A percentile compares a stretch with the other conserved stretches of the same genome.
Conservation (phyloP, 2,329 filamentous ascomycete genomes). For the Aurifilum marmelostoma region DNA sequence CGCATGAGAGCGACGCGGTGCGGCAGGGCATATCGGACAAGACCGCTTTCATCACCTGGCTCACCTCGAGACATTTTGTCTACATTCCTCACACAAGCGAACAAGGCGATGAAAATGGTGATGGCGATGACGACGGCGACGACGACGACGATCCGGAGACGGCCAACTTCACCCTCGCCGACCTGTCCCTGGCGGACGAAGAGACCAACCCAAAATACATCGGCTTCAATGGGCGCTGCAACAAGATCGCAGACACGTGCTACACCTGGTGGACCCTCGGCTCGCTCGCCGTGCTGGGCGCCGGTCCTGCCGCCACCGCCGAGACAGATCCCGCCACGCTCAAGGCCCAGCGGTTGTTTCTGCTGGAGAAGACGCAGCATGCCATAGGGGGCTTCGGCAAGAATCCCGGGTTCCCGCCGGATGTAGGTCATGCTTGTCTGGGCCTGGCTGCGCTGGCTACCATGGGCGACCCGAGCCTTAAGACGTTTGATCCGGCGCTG, state of each 20-base stretch:
- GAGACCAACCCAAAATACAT: conserved; percentile 43
- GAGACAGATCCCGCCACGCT: conserved; percentile 57
- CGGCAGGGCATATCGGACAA: conserved; percentile 46
- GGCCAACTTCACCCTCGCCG: conserved; percentile 41
- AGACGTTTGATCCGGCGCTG: conserved; percentile 72
- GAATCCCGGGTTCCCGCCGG: conserved; percentile 66
- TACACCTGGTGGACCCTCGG: conserved; percentile 92
- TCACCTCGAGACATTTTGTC: conserved; percentile 61
- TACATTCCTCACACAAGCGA: conserved; percentile 52
- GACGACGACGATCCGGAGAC: conserved; percentile 38
- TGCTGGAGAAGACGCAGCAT: conserved; percentile 87
- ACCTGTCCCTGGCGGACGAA: conserved; percentile 39
- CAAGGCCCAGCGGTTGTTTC: conserved; percentile 69
- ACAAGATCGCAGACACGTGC: conserved; percentile 93
- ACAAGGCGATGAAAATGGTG: conserved; percentile 35
- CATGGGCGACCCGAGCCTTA: conserved; percentile 70
- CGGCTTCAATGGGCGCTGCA: conserved; percentile 87
- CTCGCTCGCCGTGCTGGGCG: conserved; percentile 53
- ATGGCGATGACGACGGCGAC: conserved; percentile 48
- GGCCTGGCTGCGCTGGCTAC: conserved; percentile 80
- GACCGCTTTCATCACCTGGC: conserved; percentile 51
- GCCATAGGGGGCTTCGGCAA: conserved; percentile 83
- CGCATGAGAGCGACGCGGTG: conserved; percentile 36
- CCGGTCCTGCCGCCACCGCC: conserved; percentile 32
- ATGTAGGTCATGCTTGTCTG: conserved; percentile 87